A percentile compares a stretch with the other conserved stretches of the same genome.
Conservation (phyloP, 768 basidiomycete genomes). For the Multifurca ochricompacta region DNA sequence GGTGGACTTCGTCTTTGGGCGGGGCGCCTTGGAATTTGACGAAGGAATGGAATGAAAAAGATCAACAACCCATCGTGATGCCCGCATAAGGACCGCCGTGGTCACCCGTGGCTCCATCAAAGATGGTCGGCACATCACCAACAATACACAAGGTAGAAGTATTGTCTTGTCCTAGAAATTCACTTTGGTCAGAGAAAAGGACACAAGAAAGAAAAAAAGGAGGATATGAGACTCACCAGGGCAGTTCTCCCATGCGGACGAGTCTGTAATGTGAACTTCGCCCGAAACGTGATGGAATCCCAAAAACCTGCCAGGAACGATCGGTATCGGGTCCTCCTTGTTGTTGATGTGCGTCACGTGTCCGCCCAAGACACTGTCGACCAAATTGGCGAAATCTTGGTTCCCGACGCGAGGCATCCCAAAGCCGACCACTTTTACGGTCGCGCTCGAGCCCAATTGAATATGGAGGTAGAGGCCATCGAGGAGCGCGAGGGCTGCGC, state of each 20-base stretch:
- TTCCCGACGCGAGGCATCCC: conserved; percentile 26
- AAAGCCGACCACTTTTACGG: conserved; percentile 18
- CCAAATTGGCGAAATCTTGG: conserved; percentile 5
- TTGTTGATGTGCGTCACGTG: conserved; percentile 9
- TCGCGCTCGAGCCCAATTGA: conserved; percentile 17
- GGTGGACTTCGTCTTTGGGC: too few species aligned
- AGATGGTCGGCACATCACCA: conserved; percentile 46
- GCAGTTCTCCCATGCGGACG: conserved; percentile 45
- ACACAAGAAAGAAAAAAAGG: not conserved
- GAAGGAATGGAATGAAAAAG: too few species aligned
- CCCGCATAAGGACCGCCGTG: conserved; percentile 19
- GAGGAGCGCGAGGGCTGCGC: conserved; percentile 25
- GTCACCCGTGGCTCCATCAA: conserved; percentile 28
- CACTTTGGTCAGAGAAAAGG: not conserved
- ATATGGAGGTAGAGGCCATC: conserved; percentile 24
- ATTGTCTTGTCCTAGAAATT: conserved; percentile 53
- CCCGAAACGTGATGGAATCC: conserved; percentile 40
- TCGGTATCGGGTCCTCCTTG: conserved; percentile 32
- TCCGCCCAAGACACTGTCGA: not conserved
- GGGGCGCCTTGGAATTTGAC: too few species aligned
- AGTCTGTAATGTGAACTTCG: conserved; percentile 35
- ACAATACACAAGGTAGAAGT: conserved; percentile 40
- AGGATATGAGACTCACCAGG: conserved; percentile 33
- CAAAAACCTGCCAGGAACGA: conserved; percentile 29
- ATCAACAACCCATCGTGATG: conserved; percentile 20